Evolutionary conservation across 495 filamentous ascomycete genomes (phyloP), one percentile per base, ranked within the genome.

Genomic region (Penicillium cataractarum): DNA sequence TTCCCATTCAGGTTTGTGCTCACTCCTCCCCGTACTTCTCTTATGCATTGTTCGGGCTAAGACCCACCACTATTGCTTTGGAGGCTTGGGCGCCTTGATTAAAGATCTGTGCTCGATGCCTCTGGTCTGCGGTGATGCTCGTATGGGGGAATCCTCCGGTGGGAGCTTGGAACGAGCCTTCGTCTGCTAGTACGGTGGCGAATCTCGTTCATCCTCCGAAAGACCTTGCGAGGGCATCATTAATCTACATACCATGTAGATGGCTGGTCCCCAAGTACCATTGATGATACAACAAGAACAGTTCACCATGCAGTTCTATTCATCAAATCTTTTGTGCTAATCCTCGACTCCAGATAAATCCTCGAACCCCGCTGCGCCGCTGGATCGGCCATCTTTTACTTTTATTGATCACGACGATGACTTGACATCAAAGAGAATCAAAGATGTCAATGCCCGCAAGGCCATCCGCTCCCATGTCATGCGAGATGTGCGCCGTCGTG

Each of bases 391-490:
- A 10, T 71, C 69, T 1, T 77, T 72, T 32, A 77, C 75, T 13
- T 77, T 77, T 46, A 77, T 77, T 51, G 74, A 74, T 58, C 74
- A 77, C 50, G 70, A 75, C 61, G 72, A 77, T 71, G 73, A 76
- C 39, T 62, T 77, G 64, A 72, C 69, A 22, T 76, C 72, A 24
- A 77, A 77, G 57, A 42, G 74, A 26, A 76, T 77, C 58, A 76
- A 72, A 52, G 65, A 77, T 75, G 70, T 64, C 49, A 74, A 74
- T 62, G 72, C 75, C 35, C 70, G 75, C 59, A 76, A 74, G 55
- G 67, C 70, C 4, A 77, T 77, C 29, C 70, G 75, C 15, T 77
- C 75, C 19, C 75, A 77, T 68, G 75, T 77, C 7, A 77, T 77
- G 75, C 75, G 75, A 35, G 70, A 77, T 69, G 75, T 77, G 21